Conservation (phyloP, 345 rosid species). For the Hibiscus syriacus region DNA sequence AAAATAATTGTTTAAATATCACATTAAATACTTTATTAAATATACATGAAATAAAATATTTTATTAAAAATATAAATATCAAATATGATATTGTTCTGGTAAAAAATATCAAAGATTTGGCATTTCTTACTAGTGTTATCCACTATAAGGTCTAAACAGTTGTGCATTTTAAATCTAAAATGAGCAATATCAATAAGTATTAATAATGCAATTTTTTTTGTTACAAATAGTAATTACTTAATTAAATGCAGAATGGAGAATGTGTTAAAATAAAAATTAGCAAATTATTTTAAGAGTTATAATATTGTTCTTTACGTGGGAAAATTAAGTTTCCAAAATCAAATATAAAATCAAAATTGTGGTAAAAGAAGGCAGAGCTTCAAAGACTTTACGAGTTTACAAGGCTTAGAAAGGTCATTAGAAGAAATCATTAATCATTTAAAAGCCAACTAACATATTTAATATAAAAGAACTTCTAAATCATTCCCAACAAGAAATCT, state of each 20-base stretch:
- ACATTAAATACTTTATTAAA: too few species aligned
- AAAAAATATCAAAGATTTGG: not conserved
- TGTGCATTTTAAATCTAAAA: too few species aligned
- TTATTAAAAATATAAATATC: too few species aligned
- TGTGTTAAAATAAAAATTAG: not conserved
- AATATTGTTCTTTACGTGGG: not conserved
- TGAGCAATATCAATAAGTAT: too few species aligned
- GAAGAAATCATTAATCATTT: not conserved
- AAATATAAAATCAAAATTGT: not conserved
- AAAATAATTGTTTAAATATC: too few species aligned
- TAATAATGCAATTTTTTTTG: not conserved
- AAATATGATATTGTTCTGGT: too few species aligned
- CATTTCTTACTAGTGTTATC: too few species aligned
- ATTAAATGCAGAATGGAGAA: not conserved
- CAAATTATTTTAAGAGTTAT: not conserved
- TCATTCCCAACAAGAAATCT: not conserved
- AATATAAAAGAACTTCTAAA: not conserved
- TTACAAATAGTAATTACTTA: not conserved
- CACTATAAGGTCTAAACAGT: too few species aligned
- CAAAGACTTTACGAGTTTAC: not conserved
- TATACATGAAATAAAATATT: too few species aligned
- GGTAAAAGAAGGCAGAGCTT: not conserved
- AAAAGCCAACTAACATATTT: not conserved
- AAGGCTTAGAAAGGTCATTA: not conserved
- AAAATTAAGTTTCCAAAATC: not conserved